These are phyloP conservation scores for Amanita jacksonii DNA, from an alignment of 768 basidiomycete species.

Conservation along the genomic window DNA sequence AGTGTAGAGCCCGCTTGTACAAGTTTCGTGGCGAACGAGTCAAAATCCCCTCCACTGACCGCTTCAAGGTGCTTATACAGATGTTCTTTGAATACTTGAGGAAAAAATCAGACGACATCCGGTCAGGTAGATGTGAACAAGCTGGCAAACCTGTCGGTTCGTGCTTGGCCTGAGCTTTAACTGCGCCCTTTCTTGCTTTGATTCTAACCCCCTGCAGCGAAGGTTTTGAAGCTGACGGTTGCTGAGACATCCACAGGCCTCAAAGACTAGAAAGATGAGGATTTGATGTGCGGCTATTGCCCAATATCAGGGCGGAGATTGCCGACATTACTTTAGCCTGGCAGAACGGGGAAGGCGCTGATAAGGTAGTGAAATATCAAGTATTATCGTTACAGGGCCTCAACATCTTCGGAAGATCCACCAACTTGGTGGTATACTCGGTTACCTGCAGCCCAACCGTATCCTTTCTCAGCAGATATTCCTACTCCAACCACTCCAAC, in stretches of 20 bases:
- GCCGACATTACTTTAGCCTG: conserved; percentile 5
- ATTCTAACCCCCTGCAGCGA: conserved; percentile 89
- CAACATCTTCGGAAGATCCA: too few species aligned
- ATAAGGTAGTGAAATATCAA: too few species aligned
- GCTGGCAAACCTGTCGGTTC: conserved; percentile 56
- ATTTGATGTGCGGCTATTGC: neutral
- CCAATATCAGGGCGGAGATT: conserved; percentile 1
- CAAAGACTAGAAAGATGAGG: conserved; percentile 5
- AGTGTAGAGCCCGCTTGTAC: conserved; percentile 87
- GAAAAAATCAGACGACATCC: conserved; percentile 9
- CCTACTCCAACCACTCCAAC: conserved; percentile 54
- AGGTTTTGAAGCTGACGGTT: conserved; percentile 76
- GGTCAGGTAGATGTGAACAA: conserved; percentile 5
- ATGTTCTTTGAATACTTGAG: conserved; percentile 82
- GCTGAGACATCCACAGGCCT: conserved; percentile 84
- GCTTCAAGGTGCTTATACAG: conserved; percentile 88
- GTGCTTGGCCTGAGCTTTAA: conserved; percentile 91
- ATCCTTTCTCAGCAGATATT: conserved; percentile 47
- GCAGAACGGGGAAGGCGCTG: too few species aligned
- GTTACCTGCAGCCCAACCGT: conserved; percentile 72
- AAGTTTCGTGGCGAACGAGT: conserved; percentile 72
- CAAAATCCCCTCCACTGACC: conserved; percentile 71
- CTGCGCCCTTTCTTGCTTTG: conserved; percentile 87
- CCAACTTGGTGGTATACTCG: conserved; percentile 45
- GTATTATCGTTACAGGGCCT: too few species aligned